A percentile compares a stretch with the other conserved stretches of the same genome.
Conservation (phyloP, 116 monocot species). For the Dioscorea cayenensis region DNA sequence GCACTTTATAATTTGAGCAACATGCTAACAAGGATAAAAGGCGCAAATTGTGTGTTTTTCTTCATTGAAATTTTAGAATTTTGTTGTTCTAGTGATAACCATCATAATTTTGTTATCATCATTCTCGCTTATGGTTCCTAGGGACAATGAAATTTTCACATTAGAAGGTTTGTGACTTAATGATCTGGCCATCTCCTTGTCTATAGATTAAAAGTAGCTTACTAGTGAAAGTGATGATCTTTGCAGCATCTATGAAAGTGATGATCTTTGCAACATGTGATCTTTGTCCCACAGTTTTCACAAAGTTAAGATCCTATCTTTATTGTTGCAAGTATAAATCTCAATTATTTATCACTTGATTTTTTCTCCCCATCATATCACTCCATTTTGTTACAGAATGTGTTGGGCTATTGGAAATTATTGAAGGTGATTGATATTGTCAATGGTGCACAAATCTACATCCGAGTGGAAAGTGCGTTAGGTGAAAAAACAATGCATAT, state of each 20-base stretch:
- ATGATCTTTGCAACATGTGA: slow-evolving; percentile 25
- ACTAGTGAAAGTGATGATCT: slow-evolving; percentile 8
- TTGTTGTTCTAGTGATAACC: not conserved
- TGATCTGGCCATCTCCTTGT: slow-evolving; percentile 23
- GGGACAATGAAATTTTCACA: slow-evolving; percentile 37
- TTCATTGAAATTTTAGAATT: no score
- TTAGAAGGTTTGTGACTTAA: slow-evolving; percentile 34
- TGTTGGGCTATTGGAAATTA: no score
- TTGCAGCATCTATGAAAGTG: slow-evolving; percentile 30
- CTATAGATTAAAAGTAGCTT: slow-evolving; percentile 7
- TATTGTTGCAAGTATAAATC: no score
- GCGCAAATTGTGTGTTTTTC: slow-evolving; percentile 78
- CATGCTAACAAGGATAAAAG: slow-evolving; percentile 85
- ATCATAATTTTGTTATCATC: no score
- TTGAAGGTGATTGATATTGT: no score
- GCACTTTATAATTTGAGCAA: slow-evolving; percentile 94
- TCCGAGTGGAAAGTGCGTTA: no score
- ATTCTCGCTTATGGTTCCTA: slow-evolving; percentile 5
- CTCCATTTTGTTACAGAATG: no score
- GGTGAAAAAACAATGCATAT: no score
- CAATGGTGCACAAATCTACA: no score
- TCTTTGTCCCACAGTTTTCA: slow-evolving; percentile 34
- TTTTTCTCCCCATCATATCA: no score
- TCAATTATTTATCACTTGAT: no score
- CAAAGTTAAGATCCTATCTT: slow-evolving; percentile 19